phyloP scores from a whole-genome alignment of 345 rosid species.

The Populus alba region DNA sequence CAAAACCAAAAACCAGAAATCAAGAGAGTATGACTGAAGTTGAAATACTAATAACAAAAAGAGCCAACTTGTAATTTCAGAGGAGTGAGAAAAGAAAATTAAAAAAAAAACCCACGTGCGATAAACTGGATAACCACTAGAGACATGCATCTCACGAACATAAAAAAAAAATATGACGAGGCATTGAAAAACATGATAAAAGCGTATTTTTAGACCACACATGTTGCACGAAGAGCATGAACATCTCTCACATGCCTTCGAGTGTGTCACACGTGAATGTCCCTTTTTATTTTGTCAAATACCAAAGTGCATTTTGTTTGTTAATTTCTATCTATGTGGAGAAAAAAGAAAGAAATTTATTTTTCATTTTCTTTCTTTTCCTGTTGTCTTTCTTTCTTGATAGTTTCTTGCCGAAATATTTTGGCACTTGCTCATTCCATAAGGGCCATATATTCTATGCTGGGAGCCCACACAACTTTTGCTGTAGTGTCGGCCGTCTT shows the following conservation, averaged over 20 bases:
- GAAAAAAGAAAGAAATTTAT: not conserved
- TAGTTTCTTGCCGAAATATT: not conserved
- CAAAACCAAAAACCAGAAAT: no score
- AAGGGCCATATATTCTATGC: not conserved
- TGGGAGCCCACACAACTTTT: not conserved
- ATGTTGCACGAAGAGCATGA: no score
- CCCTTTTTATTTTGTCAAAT: no score
- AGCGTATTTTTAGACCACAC: fast-evolving
- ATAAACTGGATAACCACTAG: no score
- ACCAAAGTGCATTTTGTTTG: not conserved
- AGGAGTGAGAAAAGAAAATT: no score
- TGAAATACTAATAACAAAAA: no score
- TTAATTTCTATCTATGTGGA: not conserved
- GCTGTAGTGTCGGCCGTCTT: conserved; percentile 21
- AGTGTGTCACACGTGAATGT: no score
- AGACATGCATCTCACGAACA: no score
- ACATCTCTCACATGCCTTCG: fast-evolving
- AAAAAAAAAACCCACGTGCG: fast-evolving
- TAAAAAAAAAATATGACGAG: no score
- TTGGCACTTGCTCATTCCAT: not conserved
- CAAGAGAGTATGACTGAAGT: no score
- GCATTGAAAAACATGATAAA: no score
- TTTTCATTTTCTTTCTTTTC: not conserved
- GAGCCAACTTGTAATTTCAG: no score
- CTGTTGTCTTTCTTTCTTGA: not conserved